Base-by-base conservation (phyloP, 192 early-diverging fungal species). In the Thamnidium elegans region DNA sequence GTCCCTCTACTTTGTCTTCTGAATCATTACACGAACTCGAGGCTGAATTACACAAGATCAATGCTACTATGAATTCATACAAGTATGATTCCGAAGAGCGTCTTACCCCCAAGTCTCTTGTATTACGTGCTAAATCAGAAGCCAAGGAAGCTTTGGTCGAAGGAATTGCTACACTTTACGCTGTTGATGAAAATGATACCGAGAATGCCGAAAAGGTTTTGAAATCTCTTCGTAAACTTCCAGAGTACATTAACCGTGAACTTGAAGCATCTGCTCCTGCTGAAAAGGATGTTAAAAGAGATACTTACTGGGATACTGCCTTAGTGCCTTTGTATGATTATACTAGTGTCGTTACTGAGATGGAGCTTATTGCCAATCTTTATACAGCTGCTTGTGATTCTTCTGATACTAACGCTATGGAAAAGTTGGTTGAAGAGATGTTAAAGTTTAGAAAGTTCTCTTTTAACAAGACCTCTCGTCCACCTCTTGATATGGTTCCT, bases 131-230 rank as follows among this genome's bases (percentile, higher is more conserved):
- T 11, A 58, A 62, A 46, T 36, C 43, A 1, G 84, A 87, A 32
- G 68, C 86, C 31, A 89, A 87, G 76, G 67, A 72, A n/a, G 81
- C 81, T 8, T 58, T 91, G 20, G 66, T 89, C 9, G 89, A 91
- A 56, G 88, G 82, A 6, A 75, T 86, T 39, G 79, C 87, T 13
- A 89, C 89, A 0, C 58, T 91, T 14, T 91, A 89, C 59, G 84
- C 82, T 62, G 73, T 91, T 7, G 81, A 89, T 59, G 81, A 89
- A 54, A 75, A 72, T 14, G 71, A 77, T 32, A 70, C 67, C 32
- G 66, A 75, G 43, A 72, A 79, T 65, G 74, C 71, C 26, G 50
- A 66, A 50, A 50, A 68, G 48, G 48, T 81, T 63, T 54, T 73
- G 68, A 42, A 73, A 69, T 79, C 82, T 7, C 67, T 84, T 45